phyloP scores from a whole-genome alignment of 2,329 filamentous ascomycete genomes.

The Aspergillus niger region DNA sequence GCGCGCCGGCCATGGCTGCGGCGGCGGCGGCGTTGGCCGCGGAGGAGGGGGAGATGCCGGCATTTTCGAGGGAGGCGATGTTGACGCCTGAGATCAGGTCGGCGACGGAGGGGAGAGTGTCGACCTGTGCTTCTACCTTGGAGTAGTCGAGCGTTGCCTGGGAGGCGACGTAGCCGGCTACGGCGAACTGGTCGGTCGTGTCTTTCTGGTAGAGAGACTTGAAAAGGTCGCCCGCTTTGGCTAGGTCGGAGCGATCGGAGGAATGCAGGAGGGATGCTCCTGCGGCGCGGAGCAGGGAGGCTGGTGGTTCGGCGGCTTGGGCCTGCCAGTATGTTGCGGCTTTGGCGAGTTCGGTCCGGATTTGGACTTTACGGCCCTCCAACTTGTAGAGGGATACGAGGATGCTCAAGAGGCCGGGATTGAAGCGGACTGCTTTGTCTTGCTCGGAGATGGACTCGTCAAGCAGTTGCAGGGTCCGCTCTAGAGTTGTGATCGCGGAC shows the following conservation, averaged over 20 bases:
- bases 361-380: slow-evolving; percentile 71
- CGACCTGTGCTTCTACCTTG: slow-evolving; percentile 39
- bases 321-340: slow-evolving; percentile 80
- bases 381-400: slow-evolving; percentile 76
- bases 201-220: slow-evolving; percentile 67
- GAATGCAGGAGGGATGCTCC: slow-evolving; percentile 82
- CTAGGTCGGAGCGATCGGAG: slow-evolving; percentile 66
- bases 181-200: slow-evolving; percentile 65
- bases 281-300: slow-evolving; percentile 76
- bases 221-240: slow-evolving; percentile 77
- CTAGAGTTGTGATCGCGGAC: slow-evolving; percentile 73
- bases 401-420: slow-evolving; percentile 80
- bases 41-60: slow-evolving; percentile 44
- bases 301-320: slow-evolving; percentile 55
- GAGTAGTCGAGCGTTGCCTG: slow-evolving; percentile 59
- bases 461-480: slow-evolving; percentile 72
- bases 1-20: slow-evolving; percentile 36
- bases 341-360: slow-evolving; percentile 72
- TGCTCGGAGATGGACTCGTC: slow-evolving; percentile 61
- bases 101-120: slow-evolving; percentile 42
- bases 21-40: slow-evolving; percentile 33
- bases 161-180: slow-evolving; percentile 84
- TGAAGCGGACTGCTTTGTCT: slow-evolving; percentile 71
- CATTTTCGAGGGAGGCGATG: slow-evolving; percentile 46
- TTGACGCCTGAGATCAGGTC: slow-evolving; percentile 48